Conservation (phyloP, 139 green algal species). For the Haematococcus sp. region DNA sequence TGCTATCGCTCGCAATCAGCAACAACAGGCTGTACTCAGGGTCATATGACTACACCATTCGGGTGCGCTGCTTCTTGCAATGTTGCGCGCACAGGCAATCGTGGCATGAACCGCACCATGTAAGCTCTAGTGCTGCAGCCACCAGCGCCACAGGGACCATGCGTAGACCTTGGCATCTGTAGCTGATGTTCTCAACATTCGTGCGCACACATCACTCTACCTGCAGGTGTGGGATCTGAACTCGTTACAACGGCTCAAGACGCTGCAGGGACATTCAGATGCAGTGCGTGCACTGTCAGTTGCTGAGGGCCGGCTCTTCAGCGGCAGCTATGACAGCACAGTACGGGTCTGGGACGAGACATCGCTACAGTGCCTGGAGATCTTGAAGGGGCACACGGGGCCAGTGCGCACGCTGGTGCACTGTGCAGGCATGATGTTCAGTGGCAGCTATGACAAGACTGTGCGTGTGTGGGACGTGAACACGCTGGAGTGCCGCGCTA, state of each 20-base stretch:
- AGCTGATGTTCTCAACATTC: too few relatives aligned
- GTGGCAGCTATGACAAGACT: slow-evolving; percentile 86
- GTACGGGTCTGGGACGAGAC: slow-evolving; percentile 81
- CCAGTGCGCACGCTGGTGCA: slow-evolving; percentile 84
- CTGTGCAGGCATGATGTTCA: slow-evolving; percentile 74
- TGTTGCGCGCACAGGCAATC: too few relatives aligned
- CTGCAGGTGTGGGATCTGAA: slow-evolving; percentile 76
- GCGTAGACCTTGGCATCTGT: too few relatives aligned
- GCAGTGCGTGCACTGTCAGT: slow-evolving; percentile 83
- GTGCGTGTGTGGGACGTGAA: slow-evolving; percentile 83
- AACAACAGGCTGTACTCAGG: slow-evolving; percentile 82
- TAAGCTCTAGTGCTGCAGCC: too few relatives aligned
- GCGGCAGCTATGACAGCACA: slow-evolving; percentile 78
- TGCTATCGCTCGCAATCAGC: slow-evolving; percentile 83
- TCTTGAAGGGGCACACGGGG: slow-evolving; percentile 78
- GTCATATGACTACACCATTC: slow-evolving; percentile 90
- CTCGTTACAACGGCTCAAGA: slow-evolving; percentile 70
- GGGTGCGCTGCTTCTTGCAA: slow-evolving; percentile 23
- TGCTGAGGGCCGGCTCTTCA: slow-evolving; percentile 64
- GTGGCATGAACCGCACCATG: too few relatives aligned
- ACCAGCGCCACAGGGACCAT: too few relatives aligned
- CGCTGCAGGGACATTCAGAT: slow-evolving; percentile 82
- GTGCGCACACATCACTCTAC: too few relatives aligned
- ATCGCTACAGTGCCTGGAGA: slow-evolving; percentile 68
- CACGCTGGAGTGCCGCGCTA: slow-evolving; percentile 53